Conservation (phyloP, 805 yeast species). For the Kuraishia molischiana region DNA sequence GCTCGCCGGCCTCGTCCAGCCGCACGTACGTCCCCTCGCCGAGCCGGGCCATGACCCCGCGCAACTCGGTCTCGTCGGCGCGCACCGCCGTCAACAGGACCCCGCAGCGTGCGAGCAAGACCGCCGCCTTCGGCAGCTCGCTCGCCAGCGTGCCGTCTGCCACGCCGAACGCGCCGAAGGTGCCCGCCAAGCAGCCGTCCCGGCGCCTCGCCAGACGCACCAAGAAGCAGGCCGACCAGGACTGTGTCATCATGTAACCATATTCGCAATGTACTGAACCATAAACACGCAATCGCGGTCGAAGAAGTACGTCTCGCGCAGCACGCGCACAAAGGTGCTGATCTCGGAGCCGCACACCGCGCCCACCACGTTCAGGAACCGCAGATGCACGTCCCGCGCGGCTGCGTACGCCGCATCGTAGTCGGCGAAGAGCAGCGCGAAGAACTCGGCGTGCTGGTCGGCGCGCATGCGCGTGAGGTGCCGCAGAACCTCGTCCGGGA, state of each 20-base stretch:
- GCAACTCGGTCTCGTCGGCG: background rate
- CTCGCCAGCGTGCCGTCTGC: background rate
- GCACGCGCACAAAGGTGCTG: background rate
- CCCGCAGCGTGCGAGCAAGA: background rate
- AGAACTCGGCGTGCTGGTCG: too few relatives aligned
- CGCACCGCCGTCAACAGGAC: background rate
- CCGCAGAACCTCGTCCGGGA: too few relatives aligned
- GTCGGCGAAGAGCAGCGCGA: too few relatives aligned
- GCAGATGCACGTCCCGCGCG: too few relatives aligned
- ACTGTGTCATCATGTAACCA: too few relatives aligned
- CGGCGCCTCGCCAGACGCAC: conserved; percentile 9
- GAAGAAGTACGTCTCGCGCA: background rate
- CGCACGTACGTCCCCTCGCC: background rate
- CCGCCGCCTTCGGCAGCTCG: background rate
- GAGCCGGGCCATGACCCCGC: background rate
- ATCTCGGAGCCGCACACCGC: too few relatives aligned
- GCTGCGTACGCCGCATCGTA: too few relatives aligned
- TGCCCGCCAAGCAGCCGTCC: background rate
- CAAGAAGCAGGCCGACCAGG: too few relatives aligned
- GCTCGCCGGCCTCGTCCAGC: background rate
- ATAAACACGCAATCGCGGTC: background rate
- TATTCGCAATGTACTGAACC: background rate
- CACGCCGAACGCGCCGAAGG: background rate
- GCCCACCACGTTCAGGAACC: too few relatives aligned
- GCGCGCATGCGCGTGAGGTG: too few relatives aligned